phyloP scores from a whole-genome alignment of 805 yeast species.

The Candida schatavii region DNA sequence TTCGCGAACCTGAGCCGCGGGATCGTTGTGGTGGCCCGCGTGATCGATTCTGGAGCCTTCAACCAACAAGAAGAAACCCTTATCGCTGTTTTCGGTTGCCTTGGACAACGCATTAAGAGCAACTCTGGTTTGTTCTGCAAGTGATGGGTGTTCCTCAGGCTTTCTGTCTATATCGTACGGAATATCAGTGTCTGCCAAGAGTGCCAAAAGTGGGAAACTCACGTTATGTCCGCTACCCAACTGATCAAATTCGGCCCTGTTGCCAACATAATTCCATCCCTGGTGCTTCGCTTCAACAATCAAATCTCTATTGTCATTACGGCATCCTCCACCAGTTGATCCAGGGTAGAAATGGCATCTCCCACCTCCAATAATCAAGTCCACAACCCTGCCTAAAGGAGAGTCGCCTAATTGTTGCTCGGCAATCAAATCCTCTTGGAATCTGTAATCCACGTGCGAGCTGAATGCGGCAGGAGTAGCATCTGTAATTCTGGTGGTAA shows the following conservation, averaged over 20 bases:
- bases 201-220: constrained; percentile 71
- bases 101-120: constrained; percentile 67
- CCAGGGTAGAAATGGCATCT: constrained; percentile 74
- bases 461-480: constrained; percentile 94
- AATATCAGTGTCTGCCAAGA: constrained; percentile 73
- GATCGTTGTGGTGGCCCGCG: constrained; percentile 92
- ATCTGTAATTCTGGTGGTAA: constrained; percentile 88
- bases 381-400: constrained; percentile 76
- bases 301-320: constrained; percentile 68
- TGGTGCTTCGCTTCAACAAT: constrained; percentile 55
- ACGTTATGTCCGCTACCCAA: constrained; percentile 56
- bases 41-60: constrained; percentile 96
- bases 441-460: constrained; percentile 72
- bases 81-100: constrained; percentile 68
- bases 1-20: constrained; percentile 91
- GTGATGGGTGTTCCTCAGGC: constrained; percentile 59
- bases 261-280: constrained; percentile 67
- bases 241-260: constrained; percentile 56
- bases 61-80: constrained; percentile 82
- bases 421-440: constrained; percentile 82
- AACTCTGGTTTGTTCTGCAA: constrained; percentile 72
- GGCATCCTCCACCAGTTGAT: constrained; percentile 52
- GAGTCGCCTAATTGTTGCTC: constrained; percentile 81
- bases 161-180: constrained; percentile 84
- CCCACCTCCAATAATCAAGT: constrained; percentile 89